Percentiles rank a stretch among this genome's conserved stretches.
Conservation (phyloP, 2,329 filamentous ascomycete species). For the Microdochium bolleyi region DNA sequence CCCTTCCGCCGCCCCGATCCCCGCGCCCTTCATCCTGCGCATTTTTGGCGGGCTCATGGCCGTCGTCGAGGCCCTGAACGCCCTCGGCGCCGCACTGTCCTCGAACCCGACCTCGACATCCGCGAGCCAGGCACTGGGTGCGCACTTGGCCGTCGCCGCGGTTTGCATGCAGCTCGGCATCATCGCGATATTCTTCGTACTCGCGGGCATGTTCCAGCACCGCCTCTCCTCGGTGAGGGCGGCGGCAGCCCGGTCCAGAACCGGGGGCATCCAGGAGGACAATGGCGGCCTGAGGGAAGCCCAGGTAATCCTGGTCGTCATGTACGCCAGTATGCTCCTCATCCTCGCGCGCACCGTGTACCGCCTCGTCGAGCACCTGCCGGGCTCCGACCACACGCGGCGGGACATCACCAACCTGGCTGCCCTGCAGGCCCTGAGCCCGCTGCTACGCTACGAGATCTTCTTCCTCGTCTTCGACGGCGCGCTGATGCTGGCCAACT, state of each 20-base stretch:
- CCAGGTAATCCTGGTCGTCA: slow-evolving; percentile 19
- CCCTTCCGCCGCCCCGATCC: slow-evolving; percentile 49
- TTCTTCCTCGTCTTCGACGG: slow-evolving; percentile 39
- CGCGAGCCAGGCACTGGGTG: slow-evolving; percentile 22
- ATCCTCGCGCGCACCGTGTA: slow-evolving; percentile 42
- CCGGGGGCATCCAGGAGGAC: no score
- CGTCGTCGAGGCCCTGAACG: slow-evolving; percentile 38
- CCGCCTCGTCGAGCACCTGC: slow-evolving; percentile 38
- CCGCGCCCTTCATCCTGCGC: slow-evolving; percentile 32
- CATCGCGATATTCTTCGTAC: slow-evolving; percentile 31
- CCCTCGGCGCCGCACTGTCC: slow-evolving; percentile 29
- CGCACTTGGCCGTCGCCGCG: slow-evolving; percentile 29
- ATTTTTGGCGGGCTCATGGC: slow-evolving; percentile 37
- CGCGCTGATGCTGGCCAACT: slow-evolving; percentile 32
- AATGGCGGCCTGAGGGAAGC: slow-evolving; percentile 6
- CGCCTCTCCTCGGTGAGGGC: slow-evolving; percentile 17
- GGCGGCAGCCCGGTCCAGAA: slow-evolving; percentile 2
- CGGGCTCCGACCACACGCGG: slow-evolving; percentile 14
- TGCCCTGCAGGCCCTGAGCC: slow-evolving; percentile 18
- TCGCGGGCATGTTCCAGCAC: slow-evolving; percentile 36
- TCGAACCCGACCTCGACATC: slow-evolving; percentile 24
- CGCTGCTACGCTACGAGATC: slow-evolving; percentile 33
- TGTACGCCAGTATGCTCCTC: slow-evolving; percentile 34
- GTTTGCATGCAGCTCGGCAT: slow-evolving; percentile 38
- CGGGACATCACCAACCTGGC: slow-evolving; percentile 22